These are phyloP conservation scores for Beauveria medogensis DNA, from an alignment of 2,329 filamentous ascomycete genomes.

Conservation along the genomic window DNA sequence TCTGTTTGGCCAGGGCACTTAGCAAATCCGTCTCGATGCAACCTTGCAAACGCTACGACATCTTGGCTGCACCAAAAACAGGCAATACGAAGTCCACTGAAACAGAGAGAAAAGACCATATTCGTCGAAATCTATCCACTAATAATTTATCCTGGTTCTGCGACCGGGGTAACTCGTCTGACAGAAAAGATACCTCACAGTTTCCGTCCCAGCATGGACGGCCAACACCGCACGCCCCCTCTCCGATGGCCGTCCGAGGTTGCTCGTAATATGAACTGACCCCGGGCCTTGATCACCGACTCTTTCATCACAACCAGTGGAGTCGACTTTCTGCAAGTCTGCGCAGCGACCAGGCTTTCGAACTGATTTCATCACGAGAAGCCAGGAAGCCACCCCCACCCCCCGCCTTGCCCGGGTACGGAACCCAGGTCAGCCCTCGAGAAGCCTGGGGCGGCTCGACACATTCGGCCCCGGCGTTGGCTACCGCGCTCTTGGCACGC, in stretches of 20 bases:
- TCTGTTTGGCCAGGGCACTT: background rate
- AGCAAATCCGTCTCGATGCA: background rate
- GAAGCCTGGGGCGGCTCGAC: background rate
- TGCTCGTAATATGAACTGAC: background rate
- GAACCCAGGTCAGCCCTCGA: background rate
- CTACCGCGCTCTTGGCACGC: slow-evolving; percentile 8
- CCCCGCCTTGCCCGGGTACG: slow-evolving; percentile 1
- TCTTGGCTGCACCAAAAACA: background rate
- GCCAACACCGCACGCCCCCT: background rate
- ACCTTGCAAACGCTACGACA: background rate
- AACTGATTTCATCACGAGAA: background rate
- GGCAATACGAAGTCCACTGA: background rate
- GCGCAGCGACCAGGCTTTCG: background rate
- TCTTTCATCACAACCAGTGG: background rate
- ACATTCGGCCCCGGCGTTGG: background rate
- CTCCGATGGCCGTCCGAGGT: background rate
- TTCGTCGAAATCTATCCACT: background rate
- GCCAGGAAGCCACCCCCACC: background rate
- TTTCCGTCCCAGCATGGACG: background rate
- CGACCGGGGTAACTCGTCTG: too few relatives aligned
- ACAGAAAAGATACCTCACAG: background rate
- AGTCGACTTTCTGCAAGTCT: background rate
- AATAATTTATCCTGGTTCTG: background rate
- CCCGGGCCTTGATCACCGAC: background rate
- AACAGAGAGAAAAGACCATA: background rate